Evolutionary conservation across 805 yeast genomes (phyloP).

Genomic region (Saccharomycopsis sp.): DNA sequence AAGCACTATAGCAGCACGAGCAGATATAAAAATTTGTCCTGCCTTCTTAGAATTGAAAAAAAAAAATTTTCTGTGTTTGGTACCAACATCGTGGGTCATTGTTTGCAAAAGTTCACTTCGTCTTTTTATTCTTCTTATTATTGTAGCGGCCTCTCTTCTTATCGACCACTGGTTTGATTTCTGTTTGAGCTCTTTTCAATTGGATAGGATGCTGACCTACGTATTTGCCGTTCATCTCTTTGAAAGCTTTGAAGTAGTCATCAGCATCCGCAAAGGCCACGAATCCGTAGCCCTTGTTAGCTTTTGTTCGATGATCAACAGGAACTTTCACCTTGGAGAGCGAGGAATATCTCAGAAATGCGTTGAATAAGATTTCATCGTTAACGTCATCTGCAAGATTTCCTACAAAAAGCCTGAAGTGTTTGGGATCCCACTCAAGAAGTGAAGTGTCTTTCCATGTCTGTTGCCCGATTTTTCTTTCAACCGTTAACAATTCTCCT

Average conservation of each 20-base stretch:
- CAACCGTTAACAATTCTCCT: constrained; percentile 30
- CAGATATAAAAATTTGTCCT: not conserved
- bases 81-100: not conserved
- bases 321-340: constrained; percentile 58
- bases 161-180: constrained; percentile 15
- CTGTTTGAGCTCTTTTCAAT: constrained; percentile 47
- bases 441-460: constrained; percentile 42
- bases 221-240: constrained; percentile 70
- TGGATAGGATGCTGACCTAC: constrained; percentile 70
- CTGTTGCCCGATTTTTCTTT: constrained; percentile 40
- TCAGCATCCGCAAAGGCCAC: constrained; percentile 59
- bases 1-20: too few relatives aligned
- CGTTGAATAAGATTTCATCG: constrained; percentile 46
- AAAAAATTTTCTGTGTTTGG: not conserved
- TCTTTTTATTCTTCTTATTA: not conserved
- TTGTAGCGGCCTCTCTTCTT: constrained; percentile 4
- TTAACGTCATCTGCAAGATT: constrained; percentile 63
- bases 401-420: constrained; percentile 69
- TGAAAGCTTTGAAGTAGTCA: constrained; percentile 65
- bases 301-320: constrained; percentile 36
- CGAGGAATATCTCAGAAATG: constrained; percentile 48
- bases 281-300: constrained; percentile 66
- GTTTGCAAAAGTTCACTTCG: not conserved
- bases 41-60: too few relatives aligned
- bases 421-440: constrained; percentile 62